Evolutionary conservation across 73 alveolate species (phyloP).

Genomic region (Paramecium sonneborni): DNA sequence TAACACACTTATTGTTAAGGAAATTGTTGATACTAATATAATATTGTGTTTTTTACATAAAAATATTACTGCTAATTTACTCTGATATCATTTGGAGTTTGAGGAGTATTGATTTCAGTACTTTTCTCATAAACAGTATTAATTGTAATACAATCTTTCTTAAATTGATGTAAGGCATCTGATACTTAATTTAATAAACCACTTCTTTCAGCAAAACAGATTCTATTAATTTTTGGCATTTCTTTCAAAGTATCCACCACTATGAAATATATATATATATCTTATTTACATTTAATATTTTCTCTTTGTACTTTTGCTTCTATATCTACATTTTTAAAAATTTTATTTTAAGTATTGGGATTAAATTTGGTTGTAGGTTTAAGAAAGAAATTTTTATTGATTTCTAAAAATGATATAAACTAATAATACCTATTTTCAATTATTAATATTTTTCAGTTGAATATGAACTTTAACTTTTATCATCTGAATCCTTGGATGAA

Average conservation of each 20-base stretch:
- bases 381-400: slow-evolving; percentile 9
- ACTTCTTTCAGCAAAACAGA: background rate
- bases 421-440: slow-evolving; percentile 7
- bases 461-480: background rate
- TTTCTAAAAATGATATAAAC: background rate
- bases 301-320: slow-evolving; percentile 17
- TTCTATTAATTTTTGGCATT: background rate
- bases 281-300: background rate
- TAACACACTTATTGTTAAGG: background rate
- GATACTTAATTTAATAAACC: background rate
- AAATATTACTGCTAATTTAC: background rate
- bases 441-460: background rate
- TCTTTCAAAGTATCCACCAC: background rate
- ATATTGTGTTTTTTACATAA: background rate
- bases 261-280: background rate
- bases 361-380: background rate
- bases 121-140: slow-evolving; percentile 38
- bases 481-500: background rate
- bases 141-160: background rate
- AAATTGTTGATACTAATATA: background rate
- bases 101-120: background rate
- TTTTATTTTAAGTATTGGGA: background rate
- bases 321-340: background rate
- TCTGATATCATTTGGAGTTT: background rate
- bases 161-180: background rate